Evolutionary conservation across 2,329 filamentous ascomycete species (phyloP), one percentile per base, ranked within the genome.

Genomic region (Paecilomyces niveus): DNA sequence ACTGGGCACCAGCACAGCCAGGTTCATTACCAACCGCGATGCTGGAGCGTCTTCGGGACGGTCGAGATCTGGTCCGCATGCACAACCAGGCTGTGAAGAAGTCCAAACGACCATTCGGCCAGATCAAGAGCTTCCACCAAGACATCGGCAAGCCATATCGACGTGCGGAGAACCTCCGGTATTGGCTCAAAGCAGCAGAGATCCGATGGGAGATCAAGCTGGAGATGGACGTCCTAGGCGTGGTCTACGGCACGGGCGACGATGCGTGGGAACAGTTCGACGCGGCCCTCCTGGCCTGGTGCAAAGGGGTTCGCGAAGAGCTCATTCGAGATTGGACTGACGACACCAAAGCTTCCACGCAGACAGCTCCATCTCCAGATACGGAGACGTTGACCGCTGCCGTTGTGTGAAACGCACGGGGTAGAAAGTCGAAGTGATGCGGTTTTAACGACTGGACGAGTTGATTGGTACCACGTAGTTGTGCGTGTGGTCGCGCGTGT

Each of bases 131-230:
- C 9, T 97, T 89, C 73, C 94, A 97, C 72, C 87, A 86, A n/a
- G 92, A 99, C 73, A 93, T 94, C 9, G 87, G 86, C 60, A 97
- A 97, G 76, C 94, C 94, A 0, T 99, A 99, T 73, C 88, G 94
- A 54, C 88, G 88, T 62, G 91, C 92, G 2, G 94, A 99, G 66
- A 99, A 99, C 72, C 81, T 99, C 61, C 85, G 92, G 49, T 99
- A 89, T 79, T 99, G 94, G 93, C 84, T 89, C 75, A 99, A 99
- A 78, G 94, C 93, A 1, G 92, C 92, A 7, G 92, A 99, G 76
- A 81, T 97, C 59, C 86, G 94, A 57, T 99, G 93, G 87, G 94
- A 97, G 75, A 84, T 92, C 45, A 83, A 89, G 65, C 80, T 97
- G 55, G 85, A 88, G 62, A 82, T 96, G 57, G 91, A 97, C 68